Evolutionary conservation across 2,329 filamentous ascomycete species (phyloP).

Genomic region (Celoporthe dispersa): DNA sequence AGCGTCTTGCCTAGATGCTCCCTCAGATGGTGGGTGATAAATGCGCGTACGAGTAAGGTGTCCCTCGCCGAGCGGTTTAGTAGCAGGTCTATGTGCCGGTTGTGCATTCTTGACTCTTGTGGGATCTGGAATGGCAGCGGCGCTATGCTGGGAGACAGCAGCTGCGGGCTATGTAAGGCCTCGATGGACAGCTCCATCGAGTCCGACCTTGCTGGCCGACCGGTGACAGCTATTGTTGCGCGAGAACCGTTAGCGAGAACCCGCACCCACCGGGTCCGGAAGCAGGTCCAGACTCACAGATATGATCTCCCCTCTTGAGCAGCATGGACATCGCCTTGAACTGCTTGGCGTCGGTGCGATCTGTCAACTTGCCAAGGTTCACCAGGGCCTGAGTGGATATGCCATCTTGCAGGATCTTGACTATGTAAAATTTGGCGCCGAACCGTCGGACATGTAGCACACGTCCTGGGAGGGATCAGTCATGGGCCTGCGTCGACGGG

Average conservation of each 20-base stretch:
- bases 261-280: conserved; percentile 30
- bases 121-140: conserved; percentile 76
- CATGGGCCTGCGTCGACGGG: conserved; percentile 14
- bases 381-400: conserved; percentile 76
- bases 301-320: conserved; percentile 80
- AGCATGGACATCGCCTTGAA: conserved; percentile 68
- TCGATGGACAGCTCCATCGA: conserved; percentile 78
- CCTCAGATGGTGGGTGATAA: conserved; percentile 70
- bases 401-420: conserved; percentile 78
- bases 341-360: conserved; percentile 42
- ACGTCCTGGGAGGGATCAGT: conserved; percentile 60
- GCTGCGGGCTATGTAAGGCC: conserved; percentile 67
- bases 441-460: conserved; percentile 71
- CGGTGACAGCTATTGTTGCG: conserved; percentile 64
- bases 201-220: conserved; percentile 69
- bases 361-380: conserved; percentile 59
- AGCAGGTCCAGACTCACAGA: conserved; percentile 61
- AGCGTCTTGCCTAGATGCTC: conserved; percentile 61
- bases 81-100: conserved; percentile 85
- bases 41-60: conserved; percentile 73
- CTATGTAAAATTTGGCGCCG: conserved; percentile 80
- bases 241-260: conserved; percentile 22
- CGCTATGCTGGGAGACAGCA: conserved; percentile 79
- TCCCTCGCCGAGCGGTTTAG: conserved; percentile 72
- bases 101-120: conserved; percentile 72